Base-by-base conservation (phyloP, 75 land plant species). In the Pinus albicaulis region DNA sequence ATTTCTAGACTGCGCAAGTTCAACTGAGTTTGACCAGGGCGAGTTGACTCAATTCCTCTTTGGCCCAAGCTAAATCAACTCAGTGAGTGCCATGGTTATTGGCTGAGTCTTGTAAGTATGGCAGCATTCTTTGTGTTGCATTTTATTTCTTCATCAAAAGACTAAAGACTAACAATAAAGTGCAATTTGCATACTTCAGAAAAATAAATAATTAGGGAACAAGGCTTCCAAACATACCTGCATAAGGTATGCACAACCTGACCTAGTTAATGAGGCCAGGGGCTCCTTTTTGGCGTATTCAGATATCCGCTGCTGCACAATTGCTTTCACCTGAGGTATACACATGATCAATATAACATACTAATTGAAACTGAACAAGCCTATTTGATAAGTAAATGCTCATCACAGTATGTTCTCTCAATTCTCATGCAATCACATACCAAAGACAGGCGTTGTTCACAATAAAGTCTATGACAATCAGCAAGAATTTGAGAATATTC, bases 211-310 rank as follows among this genome's bases (percentile, higher is more conserved):
- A 48, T 48, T 48, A 48, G 53, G 53, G 53, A 10, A 48, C 53
- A 61, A 25, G 70, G 15, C 41, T 11, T 64, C 17, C 23, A 59
- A 20, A 77, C 41, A 60, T 69, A 98, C 99, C 95, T 98, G 96
- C 89, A 93, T 93, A 8, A 98, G 81, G 70, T 98, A 98, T 69
- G 96, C 92, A 90, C 99, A 98, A 22, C 99, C 98, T 64, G 94
- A 93, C 82, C 99, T 87, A 38, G 98, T 91, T 78, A 98, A 86
- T 74, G 98, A 88, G 72, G 99, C 84, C 74, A 98, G 69, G 0
- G 86, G 71, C 80, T 95, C 99, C 68, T 87, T 89, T 82, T 86
- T 95, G 23, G 99, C 74, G 84, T 95, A 98, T 12, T 95, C 99
- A 75, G 90, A 81, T 34, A 98, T 88, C 56, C 99, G 88, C 59